Conservation (phyloP, 1,284 basidiomycete genomes). For the Pseudozyma hubeiensis region DNA sequence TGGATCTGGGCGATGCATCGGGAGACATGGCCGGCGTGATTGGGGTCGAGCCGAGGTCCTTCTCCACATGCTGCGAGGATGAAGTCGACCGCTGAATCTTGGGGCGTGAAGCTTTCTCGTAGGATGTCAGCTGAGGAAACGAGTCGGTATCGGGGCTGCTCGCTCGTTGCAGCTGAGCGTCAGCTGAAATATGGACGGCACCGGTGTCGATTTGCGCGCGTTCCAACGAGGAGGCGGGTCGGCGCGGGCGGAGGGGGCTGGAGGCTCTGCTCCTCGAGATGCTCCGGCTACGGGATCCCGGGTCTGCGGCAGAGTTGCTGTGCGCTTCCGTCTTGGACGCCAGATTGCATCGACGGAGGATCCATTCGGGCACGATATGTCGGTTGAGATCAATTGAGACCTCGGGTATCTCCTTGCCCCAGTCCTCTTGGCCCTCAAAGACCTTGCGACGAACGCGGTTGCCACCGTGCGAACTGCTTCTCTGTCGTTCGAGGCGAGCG, state of each 20-base stretch:
- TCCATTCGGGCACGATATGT: conserved; percentile 95
- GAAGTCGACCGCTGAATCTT: conserved; percentile 4
- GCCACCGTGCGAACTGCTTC: conserved; percentile 18
- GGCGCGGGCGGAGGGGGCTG: conserved; percentile 9
- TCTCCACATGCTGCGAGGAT: conserved; percentile 16
- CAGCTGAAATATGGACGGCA: not conserved
- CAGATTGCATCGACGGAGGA: conserved; percentile 71
- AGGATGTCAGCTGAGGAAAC: conserved; percentile 22
- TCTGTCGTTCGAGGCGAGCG: conserved; percentile 7
- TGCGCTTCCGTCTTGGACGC: conserved; percentile 5
- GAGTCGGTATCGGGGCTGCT: conserved; percentile 7
- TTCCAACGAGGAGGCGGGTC: conserved; percentile 24
- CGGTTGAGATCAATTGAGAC: conserved; percentile 91
- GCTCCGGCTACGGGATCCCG: conserved; percentile 15
- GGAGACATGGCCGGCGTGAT: conserved; percentile 34
- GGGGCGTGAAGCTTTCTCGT: conserved; percentile 24
- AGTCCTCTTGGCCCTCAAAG: conserved; percentile 64
- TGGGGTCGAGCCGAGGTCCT: conserved; percentile 28
- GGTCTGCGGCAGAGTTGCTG: conserved; percentile 2
- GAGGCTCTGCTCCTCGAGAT: conserved; percentile 36
- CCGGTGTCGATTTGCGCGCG: not conserved
- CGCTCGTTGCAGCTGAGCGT: conserved; percentile 8
- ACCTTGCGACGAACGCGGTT: conserved; percentile 49
- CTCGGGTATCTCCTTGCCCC: conserved; percentile 72
- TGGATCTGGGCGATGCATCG: conserved; percentile 31